Conservation (phyloP, 164 flowering plant species). For the Berberis vulgaris region DNA sequence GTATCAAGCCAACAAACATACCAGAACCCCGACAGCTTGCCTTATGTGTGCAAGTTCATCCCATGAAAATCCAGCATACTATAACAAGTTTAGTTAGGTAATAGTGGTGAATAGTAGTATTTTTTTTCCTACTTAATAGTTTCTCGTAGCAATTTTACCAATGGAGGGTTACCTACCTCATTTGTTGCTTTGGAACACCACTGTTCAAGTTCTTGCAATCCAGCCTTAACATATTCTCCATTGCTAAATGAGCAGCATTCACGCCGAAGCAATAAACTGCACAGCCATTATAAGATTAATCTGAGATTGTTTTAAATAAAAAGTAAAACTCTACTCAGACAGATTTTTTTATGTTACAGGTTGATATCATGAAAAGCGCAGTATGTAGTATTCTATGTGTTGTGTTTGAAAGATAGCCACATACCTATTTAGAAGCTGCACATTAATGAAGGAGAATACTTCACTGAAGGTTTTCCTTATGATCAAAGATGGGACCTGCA, state of each 20-base stretch:
- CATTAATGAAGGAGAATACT: slow-evolving; percentile 72
- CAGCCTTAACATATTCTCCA: slow-evolving; percentile 97
- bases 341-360: not conserved
- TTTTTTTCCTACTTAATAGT: not conserved
- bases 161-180: slow-evolving; percentile 26
- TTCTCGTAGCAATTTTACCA: not conserved
- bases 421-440: slow-evolving; percentile 76
- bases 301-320: not conserved
- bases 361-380: not conserved
- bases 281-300: slow-evolving; percentile 2
- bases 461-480: slow-evolving; percentile 59
- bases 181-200: slow-evolving; percentile 78
- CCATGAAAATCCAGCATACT: slow-evolving; percentile 65
- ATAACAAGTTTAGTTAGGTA: slow-evolving; percentile 9
- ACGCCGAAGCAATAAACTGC: slow-evolving; percentile 84
- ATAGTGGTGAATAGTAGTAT: not conserved
- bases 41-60: slow-evolving; percentile 74
- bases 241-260: slow-evolving; percentile 98
- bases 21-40: slow-evolving; percentile 75
- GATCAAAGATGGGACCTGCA: slow-evolving; percentile 64
- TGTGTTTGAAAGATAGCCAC: slow-evolving; percentile 2
- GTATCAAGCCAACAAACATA: slow-evolving; percentile 15
- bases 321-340: no score
- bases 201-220: slow-evolving; percentile 85
- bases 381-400: not conserved